These are phyloP conservation scores for Hemileccinum impolitum DNA, from an alignment of 768 basidiomycete genomes.

Conservation along the genomic window DNA sequence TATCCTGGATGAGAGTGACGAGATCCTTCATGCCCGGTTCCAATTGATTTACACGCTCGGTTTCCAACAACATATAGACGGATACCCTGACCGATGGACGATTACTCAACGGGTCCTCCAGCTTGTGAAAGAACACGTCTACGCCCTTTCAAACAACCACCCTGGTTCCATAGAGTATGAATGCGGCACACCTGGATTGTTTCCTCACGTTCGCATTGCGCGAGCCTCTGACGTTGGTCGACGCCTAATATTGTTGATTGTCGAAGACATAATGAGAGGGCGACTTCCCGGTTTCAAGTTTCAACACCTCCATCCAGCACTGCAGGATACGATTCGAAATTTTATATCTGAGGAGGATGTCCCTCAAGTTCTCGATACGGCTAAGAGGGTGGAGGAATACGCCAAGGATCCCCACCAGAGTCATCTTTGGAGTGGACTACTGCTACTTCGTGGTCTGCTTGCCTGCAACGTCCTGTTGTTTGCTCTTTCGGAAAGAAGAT, in stretches of 20 bases:
- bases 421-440: slow-evolving; percentile 4
- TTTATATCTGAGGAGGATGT: slow-evolving; percentile 16
- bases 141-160: background rate
- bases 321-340: background rate
- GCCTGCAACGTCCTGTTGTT: slow-evolving; percentile 22
- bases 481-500: slow-evolving; percentile 27
- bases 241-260: slow-evolving; percentile 2
- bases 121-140: background rate
- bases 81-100: background rate
- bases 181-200: background rate
- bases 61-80: background rate
- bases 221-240: background rate
- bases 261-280: slow-evolving; percentile 9
- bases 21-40: slow-evolving; percentile 9
- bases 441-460: slow-evolving; percentile 33
- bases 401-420: background rate
- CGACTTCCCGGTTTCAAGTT: slow-evolving; percentile 11
- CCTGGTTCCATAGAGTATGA: slow-evolving; percentile 3
- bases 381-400: slow-evolving; percentile 3
- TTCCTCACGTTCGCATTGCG: slow-evolving; percentile 11
- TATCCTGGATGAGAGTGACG: slow-evolving; percentile 21
- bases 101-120: background rate
- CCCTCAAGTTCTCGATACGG: background rate
- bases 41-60: background rate
- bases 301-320: background rate